Base-by-base conservation (phyloP, 352 stramenopile genomes). In the Globisporangium nunn region DNA sequence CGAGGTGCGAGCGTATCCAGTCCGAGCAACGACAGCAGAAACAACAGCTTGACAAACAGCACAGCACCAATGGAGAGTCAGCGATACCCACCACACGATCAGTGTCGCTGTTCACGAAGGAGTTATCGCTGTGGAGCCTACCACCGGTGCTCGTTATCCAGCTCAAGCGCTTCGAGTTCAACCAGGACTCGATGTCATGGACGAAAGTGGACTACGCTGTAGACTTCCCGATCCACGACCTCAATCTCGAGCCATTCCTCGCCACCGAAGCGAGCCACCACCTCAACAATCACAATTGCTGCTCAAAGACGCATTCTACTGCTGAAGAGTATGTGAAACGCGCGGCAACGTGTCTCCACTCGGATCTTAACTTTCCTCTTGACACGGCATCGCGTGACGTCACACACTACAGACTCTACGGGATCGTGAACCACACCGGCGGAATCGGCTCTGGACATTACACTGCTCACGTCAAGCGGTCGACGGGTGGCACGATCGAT, bases 361-460 rank as follows among this genome's bases (percentile, higher is more conserved):
- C 70, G 0, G 54, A 83, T 47, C 61, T 88, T 1, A 31, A 65
- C 2, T 71, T 89, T 29, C 71, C 72, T 15, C 62, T 71, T 11
- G 52, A 61, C 23, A 84, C 79, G 5, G 71, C 74, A 1, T 82
- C 74, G 4, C 56, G 71, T 14, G 60, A 58, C 17, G 62, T 62
- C 50, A 75, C 76, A 23, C 55, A 82, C 18, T 98, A 98, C 63
- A 85, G 96, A 69, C 65, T 98, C 40, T 98, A 98, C 62, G 91
- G 81, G 14, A 81, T 99, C 6, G 89, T 98, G 54, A 91, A 98
- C 73, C 96, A 99, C 73, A 81, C 91, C 60, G 95, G 95, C 15
- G 85, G 79, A n/a, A 76, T 98, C 12, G 87, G 87, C 12, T 83
- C 83, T 18, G 95, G 95, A 4, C 96, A 99, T 67, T 99, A 99